A percentile compares a stretch with the other conserved stretches of the same genome.
phyloP scores from a whole-genome alignment of 1,284 basidiomycete species.

The Ustilago trichophora region DNA sequence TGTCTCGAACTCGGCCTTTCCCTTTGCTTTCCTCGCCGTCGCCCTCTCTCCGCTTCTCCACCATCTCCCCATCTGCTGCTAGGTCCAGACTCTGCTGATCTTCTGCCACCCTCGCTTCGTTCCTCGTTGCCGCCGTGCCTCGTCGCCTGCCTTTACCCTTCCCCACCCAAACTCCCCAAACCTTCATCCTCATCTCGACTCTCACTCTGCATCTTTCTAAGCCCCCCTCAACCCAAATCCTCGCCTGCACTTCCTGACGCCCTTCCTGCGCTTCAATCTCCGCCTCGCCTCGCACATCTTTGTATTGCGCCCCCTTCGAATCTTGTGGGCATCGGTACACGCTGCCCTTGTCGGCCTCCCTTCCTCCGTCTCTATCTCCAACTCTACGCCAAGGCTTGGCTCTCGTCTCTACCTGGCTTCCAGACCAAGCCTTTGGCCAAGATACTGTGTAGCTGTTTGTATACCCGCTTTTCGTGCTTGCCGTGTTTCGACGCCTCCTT shows the following conservation, averaged over 20 bases:
- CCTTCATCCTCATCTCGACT: not conserved
- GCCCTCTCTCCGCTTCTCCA: not conserved
- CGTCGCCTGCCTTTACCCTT: not conserved
- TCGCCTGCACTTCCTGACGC: slow-evolving; percentile 7
- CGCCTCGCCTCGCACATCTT: slow-evolving; percentile 6
- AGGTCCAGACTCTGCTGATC: not conserved
- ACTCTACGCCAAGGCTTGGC: not conserved
- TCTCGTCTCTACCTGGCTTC: not conserved
- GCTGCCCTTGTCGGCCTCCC: not conserved
- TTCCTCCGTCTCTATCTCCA: not conserved
- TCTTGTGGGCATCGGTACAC: not conserved
- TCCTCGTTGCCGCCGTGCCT: not conserved
- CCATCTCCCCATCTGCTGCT: not conserved
- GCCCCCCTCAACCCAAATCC: not conserved
- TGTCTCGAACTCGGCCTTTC: slow-evolving; percentile 8
- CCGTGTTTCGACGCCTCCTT: slow-evolving; percentile 2
- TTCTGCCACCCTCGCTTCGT: too few relatives aligned
- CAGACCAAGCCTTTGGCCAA: not conserved
- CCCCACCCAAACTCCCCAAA: not conserved
- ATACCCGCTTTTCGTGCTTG: not conserved
- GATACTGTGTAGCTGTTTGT: slow-evolving; percentile 1
- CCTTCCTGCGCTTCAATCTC: slow-evolving; percentile 23
- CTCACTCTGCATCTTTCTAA: slow-evolving; percentile 6
- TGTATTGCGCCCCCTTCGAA: slow-evolving; percentile 7
- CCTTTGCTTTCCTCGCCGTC: not conserved